These are phyloP conservation scores for Sechiopsis laciniata DNA, from an alignment of 306 rosid genomes.

Conservation along the genomic window DNA sequence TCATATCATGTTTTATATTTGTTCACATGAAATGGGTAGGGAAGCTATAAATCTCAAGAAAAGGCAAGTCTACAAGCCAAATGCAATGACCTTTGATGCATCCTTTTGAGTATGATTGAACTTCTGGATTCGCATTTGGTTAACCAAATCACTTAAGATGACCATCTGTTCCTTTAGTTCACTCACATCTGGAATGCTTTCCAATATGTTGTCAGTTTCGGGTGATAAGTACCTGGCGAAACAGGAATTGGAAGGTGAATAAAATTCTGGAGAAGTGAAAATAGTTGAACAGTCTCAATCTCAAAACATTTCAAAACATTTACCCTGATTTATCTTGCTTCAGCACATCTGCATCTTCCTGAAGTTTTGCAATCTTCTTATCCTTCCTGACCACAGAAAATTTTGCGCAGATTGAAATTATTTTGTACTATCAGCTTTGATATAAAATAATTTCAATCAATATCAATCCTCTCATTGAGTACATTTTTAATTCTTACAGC, in stretches of 20 bases:
- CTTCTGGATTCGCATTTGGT: constrained; percentile 54
- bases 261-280: constrained; percentile 12
- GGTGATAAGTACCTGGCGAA: constrained; percentile 43
- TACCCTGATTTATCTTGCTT: constrained; percentile 57
- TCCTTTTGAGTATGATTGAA: constrained; percentile 32
- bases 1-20: background rate
- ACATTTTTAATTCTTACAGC: background rate
- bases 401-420: background rate
- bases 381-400: constrained; percentile 59
- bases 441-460: too few species aligned
- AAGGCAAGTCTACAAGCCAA: constrained; percentile 2
- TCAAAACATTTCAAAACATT: constrained; percentile 14
- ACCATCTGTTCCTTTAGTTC: constrained; percentile 65
- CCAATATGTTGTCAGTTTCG: constrained; percentile 44
- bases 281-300: constrained; percentile 10
- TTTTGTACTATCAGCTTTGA: too few species aligned
- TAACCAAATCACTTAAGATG: constrained; percentile 43
- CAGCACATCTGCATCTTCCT: constrained; percentile 57
- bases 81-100: constrained; percentile 51
- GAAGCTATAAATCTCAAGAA: background rate
- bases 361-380: constrained; percentile 55
- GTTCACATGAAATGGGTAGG: constrained; percentile 7
- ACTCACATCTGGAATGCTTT: constrained; percentile 42
- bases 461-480: background rate
- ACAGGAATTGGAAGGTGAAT: constrained; percentile 20